phyloP scores from a whole-genome alignment of 306 rosid species.

The Quercus engelmannii region DNA sequence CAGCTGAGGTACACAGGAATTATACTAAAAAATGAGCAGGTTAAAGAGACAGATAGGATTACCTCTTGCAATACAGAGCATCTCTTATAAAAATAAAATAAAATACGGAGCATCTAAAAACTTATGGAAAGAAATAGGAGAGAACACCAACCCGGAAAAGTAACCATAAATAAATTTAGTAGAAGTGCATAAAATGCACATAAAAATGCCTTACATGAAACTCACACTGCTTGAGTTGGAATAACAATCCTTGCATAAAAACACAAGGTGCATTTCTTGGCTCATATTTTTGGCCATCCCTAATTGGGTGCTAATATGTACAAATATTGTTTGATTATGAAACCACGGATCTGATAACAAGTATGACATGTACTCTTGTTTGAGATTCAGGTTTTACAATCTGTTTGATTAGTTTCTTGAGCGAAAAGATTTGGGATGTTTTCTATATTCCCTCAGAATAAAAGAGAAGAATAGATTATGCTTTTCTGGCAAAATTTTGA shows the following conservation, averaged over 20 bases:
- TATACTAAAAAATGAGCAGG: neutral
- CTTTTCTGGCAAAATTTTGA: neutral
- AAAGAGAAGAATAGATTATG: neutral
- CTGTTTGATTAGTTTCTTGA: neutral
- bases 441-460: neutral
- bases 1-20: neutral
- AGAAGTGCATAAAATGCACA: neutral
- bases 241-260: neutral
- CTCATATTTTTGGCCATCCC: neutral
- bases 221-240: neutral
- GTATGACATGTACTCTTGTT: neutral
- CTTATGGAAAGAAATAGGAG: neutral
- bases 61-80: neutral
- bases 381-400: neutral
- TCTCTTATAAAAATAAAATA: neutral
- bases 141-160: neutral
- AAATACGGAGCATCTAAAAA: no score
- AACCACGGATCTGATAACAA: neutral
- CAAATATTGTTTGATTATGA: neutral
- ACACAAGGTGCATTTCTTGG: neutral
- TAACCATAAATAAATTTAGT: neutral
- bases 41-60: neutral
- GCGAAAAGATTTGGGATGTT: neutral
- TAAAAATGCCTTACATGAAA: neutral
- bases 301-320: neutral